Conservation (phyloP, 176 grass and related monocot species). For the Themeda triandra region DNA sequence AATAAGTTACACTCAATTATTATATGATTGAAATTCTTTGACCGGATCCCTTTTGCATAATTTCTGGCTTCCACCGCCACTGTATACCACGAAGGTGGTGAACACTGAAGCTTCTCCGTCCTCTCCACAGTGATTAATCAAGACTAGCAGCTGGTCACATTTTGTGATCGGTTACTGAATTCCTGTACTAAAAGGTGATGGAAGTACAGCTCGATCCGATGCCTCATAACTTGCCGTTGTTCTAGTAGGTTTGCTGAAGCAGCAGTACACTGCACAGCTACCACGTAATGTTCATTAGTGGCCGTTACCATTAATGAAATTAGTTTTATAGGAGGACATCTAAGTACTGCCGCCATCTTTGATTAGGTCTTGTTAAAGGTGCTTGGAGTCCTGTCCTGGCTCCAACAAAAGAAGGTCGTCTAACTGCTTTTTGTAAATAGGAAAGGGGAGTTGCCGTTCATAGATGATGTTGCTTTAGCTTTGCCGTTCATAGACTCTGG, state of each 20-base stretch:
- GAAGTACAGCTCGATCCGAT: neutral
- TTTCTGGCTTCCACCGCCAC: no score
- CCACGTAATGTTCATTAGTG: neutral
- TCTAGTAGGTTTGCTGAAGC: neutral
- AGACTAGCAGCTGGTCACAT: no score
- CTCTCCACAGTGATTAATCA: no score
- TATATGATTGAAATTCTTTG: neutral
- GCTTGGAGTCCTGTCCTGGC: neutral
- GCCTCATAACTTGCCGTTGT: neutral
- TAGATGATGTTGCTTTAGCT: neutral
- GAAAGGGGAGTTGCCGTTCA: no score
- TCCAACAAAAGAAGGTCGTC: neutral
- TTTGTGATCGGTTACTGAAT: no score
- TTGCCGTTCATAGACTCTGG: no score
- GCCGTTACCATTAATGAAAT: neutral
- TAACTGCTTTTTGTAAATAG: neutral
- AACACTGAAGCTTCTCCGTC: no score
- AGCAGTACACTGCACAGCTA: neutral
- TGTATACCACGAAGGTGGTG: no score
- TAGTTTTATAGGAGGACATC: neutral
- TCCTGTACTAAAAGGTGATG: neutral
- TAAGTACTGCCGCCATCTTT: neutral
- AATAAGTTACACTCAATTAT: no score
- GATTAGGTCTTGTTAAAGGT: neutral
- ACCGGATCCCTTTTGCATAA: no score